Base-by-base conservation (phyloP, 2,329 filamentous ascomycete species). In the Corinectria fuckeliana region DNA sequence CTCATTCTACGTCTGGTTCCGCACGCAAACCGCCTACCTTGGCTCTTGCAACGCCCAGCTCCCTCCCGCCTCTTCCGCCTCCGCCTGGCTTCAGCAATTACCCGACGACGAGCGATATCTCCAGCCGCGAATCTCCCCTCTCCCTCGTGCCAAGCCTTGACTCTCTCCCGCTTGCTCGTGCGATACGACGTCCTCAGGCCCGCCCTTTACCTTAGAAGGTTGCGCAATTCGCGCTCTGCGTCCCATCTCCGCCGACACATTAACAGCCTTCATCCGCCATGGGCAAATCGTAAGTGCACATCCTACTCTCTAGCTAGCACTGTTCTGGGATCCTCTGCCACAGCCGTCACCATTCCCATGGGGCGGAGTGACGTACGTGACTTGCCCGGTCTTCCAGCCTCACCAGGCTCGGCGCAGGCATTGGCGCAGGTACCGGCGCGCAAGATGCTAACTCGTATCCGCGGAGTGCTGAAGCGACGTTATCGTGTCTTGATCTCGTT, bases 201-300 rank as follows among this genome's bases (percentile, higher is more conserved):
- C 53, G 34, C 41, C 32, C 49, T 41, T 42, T 53, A 56, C 62
- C 50, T 34, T 50, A 55, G 44, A 62, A 58, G 51, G 44, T 66
- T 59, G 69, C 69, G 69, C 69, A 71, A 71, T 68, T 71, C 60
- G 68, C 67, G 62, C 65, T 65, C 58, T 55, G 55, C 61, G 38
- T 49, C 48, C 45, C 34, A 56, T 50, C 55, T 45, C 55, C 52
- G 11, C 62, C 56, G 54, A 65, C 42, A 64, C 48, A 58, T 41
- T 26, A 41, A 32, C 60, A 48, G 41, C 56, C 34, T 56, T 16
- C 51, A 56, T 44, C 53, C 56, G 50, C 47, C 60, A 84, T 84
- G 82, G 82, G 82, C 66, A 84, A 84, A 81, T 82, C 82, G 82
- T 84, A 75, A 81, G 81, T 82, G n/a, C 38, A 55, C 44, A 48